These are phyloP conservation scores for Wallacemonas sp. DNA, from an alignment of 208 protist genomes.

Conservation along the genomic window DNA sequence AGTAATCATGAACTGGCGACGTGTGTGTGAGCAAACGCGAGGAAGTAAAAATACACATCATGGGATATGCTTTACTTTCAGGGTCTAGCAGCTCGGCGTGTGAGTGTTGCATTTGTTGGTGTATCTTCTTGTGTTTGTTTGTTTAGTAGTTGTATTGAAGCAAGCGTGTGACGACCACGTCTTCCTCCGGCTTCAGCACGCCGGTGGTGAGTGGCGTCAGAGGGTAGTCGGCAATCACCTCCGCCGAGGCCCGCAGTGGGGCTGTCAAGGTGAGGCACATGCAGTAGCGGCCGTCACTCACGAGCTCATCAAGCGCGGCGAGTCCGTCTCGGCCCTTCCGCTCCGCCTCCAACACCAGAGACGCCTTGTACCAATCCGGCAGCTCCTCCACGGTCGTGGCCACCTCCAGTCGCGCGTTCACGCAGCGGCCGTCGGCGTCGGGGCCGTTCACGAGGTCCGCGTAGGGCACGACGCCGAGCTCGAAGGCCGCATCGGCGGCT, in stretches of 20 bases:
- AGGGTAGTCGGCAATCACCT: constrained; percentile 76
- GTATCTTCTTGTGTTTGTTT: too few species aligned
- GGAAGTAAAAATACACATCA: too few species aligned
- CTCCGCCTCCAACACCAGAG: constrained; percentile 34
- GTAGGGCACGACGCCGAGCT: constrained; percentile 84
- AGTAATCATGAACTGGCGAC: too few species aligned
- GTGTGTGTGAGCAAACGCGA: too few species aligned
- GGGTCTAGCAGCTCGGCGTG: too few species aligned
- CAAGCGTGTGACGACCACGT: constrained; percentile 54
- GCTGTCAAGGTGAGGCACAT: constrained; percentile 58
- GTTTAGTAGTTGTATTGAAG: constrained; percentile 78
- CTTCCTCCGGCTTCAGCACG: constrained; percentile 36
- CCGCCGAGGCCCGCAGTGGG: constrained; percentile 58
- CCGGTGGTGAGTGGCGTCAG: constrained; percentile 45
- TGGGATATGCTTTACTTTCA: too few species aligned
- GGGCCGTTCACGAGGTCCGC: constrained; percentile 77
- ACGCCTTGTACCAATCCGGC: constrained; percentile 63
- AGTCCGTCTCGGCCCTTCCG: constrained; percentile 34
- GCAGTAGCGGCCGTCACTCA: constrained; percentile 64
- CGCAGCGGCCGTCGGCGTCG: constrained; percentile 32
- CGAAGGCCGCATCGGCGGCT: constrained; percentile 11
- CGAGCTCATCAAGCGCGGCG: constrained; percentile 19
- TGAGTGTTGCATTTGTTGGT: too few species aligned
- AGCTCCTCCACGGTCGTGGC: constrained; percentile 60
- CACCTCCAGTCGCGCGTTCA: constrained; percentile 75